Conservation (phyloP, 371 early-diverging fungal genomes). For the Mortierella sp. region DNA sequence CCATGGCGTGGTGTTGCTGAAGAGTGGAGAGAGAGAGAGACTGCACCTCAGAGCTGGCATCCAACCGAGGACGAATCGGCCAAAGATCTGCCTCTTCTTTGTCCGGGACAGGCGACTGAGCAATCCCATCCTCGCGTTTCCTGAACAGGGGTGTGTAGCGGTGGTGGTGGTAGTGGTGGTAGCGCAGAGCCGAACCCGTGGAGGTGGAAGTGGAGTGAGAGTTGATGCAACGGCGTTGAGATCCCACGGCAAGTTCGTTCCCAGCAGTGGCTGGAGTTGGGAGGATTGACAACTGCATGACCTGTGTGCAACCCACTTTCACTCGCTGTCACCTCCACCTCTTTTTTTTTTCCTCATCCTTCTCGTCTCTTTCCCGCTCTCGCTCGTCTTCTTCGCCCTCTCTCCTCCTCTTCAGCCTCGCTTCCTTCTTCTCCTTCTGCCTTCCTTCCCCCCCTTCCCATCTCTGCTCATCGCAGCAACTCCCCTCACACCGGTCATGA, state of each 20-base stretch:
- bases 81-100: constrained; percentile 35
- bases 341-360: too few species aligned
- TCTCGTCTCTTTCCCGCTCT: too few species aligned
- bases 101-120: constrained; percentile 41
- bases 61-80: constrained; percentile 38
- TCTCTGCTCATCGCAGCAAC: background rate
- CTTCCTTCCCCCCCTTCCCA: background rate
- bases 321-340: too few species aligned
- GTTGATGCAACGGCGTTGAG: too few species aligned
- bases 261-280: too few species aligned
- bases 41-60: constrained; percentile 47
- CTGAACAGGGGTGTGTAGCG: background rate
- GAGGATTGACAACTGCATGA: too few species aligned
- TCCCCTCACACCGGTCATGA: constrained; percentile 21
- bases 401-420: background rate
- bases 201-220: background rate
- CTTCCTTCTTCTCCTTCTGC: background rate
- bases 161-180: background rate
- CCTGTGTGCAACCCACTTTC: too few species aligned
- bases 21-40: background rate
- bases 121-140: constrained; percentile 24
- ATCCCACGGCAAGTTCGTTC: too few species aligned
- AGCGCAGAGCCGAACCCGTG: background rate
- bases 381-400: too few species aligned
- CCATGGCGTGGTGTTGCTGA: background rate